Evolutionary conservation across 345 rosid species (phyloP).

Genomic region (Linum tenue): DNA sequence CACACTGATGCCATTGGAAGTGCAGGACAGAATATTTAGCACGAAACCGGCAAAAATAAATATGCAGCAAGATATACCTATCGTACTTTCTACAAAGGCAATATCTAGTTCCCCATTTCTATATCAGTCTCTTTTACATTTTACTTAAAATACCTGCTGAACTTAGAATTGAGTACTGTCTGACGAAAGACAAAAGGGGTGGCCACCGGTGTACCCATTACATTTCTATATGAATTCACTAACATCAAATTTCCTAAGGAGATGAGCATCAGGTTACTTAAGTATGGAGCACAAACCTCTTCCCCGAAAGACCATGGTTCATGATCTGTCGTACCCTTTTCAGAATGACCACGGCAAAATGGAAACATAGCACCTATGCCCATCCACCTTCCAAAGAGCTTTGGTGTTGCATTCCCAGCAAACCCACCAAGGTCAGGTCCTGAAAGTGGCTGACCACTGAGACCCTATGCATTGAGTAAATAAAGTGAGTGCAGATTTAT

Average conservation of each 20-base stretch:
- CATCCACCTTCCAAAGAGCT: constrained; percentile 91
- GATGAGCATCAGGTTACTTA: neutral
- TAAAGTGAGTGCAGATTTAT: neutral
- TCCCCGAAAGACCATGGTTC: constrained; percentile 98
- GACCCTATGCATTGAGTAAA: constrained; percentile 44
- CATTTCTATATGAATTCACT: neutral
- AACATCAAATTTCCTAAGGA: neutral
- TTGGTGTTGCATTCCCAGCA: constrained; percentile 80
- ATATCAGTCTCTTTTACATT: neutral
- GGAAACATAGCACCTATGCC: constrained; percentile 91
- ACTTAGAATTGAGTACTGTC: neutral
- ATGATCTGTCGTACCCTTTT: constrained; percentile 54
- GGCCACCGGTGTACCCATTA: neutral
- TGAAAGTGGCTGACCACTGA: constrained; percentile 88
- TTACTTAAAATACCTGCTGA: neutral
- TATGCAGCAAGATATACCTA: neutral
- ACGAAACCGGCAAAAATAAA: neutral
- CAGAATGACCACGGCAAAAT: constrained; percentile 85
- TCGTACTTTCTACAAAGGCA: neutral
- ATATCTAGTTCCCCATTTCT: neutral
- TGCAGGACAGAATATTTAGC: constrained; percentile 1
- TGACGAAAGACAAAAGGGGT: neutral
- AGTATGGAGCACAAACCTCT: constrained; percentile 46
- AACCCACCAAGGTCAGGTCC: constrained; percentile 98
- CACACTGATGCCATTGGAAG: constrained; percentile 43